These are phyloP conservation scores for Acer campestre DNA, from an alignment of 345 rosid species.

Conservation along the genomic window DNA sequence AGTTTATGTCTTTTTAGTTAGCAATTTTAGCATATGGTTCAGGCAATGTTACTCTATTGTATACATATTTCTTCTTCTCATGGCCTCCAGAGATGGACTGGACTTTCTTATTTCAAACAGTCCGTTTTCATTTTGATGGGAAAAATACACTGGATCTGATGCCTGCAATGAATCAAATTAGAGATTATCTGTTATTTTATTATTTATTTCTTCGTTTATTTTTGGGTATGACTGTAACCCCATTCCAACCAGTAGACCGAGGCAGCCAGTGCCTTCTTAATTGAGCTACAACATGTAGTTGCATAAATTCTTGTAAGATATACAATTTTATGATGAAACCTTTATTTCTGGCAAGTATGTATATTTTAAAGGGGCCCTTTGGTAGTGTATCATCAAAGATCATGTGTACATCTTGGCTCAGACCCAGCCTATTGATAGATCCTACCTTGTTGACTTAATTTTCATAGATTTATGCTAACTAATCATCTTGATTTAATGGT, in stretches of 20 bases:
- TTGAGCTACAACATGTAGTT: background rate
- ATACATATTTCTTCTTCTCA: background rate
- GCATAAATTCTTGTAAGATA: background rate
- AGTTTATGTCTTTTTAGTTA: background rate
- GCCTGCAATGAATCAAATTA: background rate
- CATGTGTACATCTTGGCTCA: background rate
- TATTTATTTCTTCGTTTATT: too few species aligned
- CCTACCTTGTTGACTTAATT: background rate
- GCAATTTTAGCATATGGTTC: background rate
- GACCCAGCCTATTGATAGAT: background rate
- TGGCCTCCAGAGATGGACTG: background rate
- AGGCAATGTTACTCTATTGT: background rate
- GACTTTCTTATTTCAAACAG: background rate
- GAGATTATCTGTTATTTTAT: too few species aligned
- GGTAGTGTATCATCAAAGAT: background rate
- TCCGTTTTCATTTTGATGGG: too few species aligned
- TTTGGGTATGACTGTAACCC: background rate
- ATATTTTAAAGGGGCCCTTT: background rate
- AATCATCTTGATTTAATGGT: background rate
- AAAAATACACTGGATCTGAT: background rate
- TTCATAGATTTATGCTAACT: background rate
- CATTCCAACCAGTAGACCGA: background rate
- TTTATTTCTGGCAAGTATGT: background rate
- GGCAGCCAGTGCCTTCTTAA: background rate
- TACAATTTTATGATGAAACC: background rate